Percentiles rank a stretch among this genome's conserved stretches.
Evolutionary conservation across 2,329 filamentous ascomycete species (phyloP).

Genomic region (Lasiodiplodia citricola): DNA sequence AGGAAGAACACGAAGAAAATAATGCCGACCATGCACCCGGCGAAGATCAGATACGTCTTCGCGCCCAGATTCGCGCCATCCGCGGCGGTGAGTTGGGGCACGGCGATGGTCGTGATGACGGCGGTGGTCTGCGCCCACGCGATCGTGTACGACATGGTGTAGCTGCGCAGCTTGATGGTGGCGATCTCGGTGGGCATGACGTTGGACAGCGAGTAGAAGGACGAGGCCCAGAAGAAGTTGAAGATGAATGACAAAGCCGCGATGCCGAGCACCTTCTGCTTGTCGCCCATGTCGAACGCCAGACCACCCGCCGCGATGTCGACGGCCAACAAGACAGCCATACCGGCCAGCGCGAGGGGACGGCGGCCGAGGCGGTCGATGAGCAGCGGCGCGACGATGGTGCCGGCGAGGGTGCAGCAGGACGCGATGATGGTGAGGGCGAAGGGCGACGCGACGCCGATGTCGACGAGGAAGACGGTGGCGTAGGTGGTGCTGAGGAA

Average conservation of each 20-base stretch:
- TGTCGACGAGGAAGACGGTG: conserved; percentile 77
- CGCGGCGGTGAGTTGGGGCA: conserved; percentile 1
- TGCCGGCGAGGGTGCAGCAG: conserved; percentile 44
- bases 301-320: conserved; percentile 8
- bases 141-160: conserved; percentile 22
- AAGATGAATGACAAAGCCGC: conserved; percentile 15
- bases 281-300: conserved; percentile 3
- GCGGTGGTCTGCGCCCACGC: conserved; percentile 20
- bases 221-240: conserved; percentile 22
- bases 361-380: conserved; percentile 69
- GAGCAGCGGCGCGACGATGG: conserved; percentile 66
- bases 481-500: conserved; percentile 55
- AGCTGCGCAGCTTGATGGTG: conserved; percentile 19
- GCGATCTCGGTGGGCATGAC: conserved; percentile 20
- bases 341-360: conserved; percentile 50
- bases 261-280: conserved; percentile 5
- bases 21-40: conserved; percentile 52
- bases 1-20: conserved; percentile 54
- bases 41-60: conserved; percentile 50
- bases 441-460: conserved; percentile 74
- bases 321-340: conserved; percentile 35
- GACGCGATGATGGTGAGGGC: conserved; percentile 65
- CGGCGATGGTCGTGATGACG: conserved; percentile 23
- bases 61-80: conserved; percentile 9
- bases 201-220: conserved; percentile 20